phyloP scores from a whole-genome alignment of 257 asterid species.

The Gardenia jasminoides region DNA sequence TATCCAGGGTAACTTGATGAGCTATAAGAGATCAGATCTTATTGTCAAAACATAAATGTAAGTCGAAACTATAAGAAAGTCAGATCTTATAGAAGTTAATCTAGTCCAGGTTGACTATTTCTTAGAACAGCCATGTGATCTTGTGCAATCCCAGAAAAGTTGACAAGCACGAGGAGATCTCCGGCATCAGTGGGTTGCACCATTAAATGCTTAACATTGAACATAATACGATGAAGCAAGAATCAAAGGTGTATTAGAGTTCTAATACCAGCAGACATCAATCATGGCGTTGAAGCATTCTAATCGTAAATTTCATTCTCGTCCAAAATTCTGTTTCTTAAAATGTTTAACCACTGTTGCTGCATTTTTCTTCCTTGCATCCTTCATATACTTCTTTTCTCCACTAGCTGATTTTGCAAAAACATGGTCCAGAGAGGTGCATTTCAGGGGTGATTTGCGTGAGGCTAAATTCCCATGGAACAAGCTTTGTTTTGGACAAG shows the following conservation, averaged over 20 bases:
- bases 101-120: neutral
- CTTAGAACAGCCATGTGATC: neutral
- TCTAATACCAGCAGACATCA: neutral
- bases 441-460: conserved; percentile 8
- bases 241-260: neutral
- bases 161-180: neutral
- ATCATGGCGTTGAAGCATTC: conserved; percentile 22
- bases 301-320: conserved; percentile 9
- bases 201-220: neutral
- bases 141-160: neutral
- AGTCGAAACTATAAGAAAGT: no score
- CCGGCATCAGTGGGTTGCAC: neutral
- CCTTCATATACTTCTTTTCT: conserved; percentile 12
- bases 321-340: neutral
- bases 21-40: no score
- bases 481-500: conserved; percentile 26
- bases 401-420: neutral
- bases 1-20: no score
- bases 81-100: neutral
- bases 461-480: conserved; percentile 28
- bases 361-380: conserved; percentile 11
- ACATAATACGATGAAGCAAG: neutral
- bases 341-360: conserved; percentile 16
- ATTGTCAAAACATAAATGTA: no score
- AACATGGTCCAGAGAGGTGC: neutral